Percentiles rank a stretch among this genome's conserved stretches.
Conservation (phyloP, 768 basidiomycete genomes). For the Mycena olivaceomarginata region DNA sequence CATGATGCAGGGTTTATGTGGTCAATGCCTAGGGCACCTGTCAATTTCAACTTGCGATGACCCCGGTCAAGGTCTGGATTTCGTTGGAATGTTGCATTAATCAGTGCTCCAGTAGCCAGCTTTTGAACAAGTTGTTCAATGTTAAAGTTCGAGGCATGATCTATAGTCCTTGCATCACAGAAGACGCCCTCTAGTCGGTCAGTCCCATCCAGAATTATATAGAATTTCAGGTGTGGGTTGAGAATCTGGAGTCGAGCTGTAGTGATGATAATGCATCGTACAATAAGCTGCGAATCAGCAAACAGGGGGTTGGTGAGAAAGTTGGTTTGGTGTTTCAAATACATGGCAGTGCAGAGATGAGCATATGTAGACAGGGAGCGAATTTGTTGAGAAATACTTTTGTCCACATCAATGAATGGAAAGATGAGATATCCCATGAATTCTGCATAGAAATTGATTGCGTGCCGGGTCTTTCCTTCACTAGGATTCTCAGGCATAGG, state of each 20-base stretch:
- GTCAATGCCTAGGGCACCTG: constrained; percentile 44
- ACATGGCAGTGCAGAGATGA: constrained; percentile 44
- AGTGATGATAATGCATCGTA: constrained; percentile 51
- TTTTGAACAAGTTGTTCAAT: constrained; percentile 47
- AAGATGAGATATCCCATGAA: constrained; percentile 41
- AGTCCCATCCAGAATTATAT: constrained; percentile 45
- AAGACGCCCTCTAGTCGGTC: constrained; percentile 53
- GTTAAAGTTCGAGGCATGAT: constrained; percentile 50
- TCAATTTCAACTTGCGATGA: constrained; percentile 43
- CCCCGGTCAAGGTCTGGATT: constrained; percentile 50
- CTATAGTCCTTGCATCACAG: constrained; percentile 44
- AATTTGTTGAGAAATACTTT: constrained; percentile 47
- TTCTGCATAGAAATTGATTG: constrained; percentile 38
- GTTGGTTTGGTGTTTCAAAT: constrained; percentile 37
- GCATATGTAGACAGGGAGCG: constrained; percentile 40
- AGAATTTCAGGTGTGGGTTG: constrained; percentile 37
- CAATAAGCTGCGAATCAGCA: constrained; percentile 50
- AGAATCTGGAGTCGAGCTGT: constrained; percentile 47
- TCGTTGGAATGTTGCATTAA: constrained; percentile 44
- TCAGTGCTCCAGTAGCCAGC: constrained; percentile 41
- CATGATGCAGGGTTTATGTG: constrained; percentile 50
- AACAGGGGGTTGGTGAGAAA: constrained; percentile 48
- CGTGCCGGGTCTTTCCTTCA: constrained; percentile 7
- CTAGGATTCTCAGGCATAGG: constrained; percentile 16
- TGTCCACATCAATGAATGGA: constrained; percentile 45